Conservation (phyloP, 2,329 filamentous ascomycete genomes). For the Aschersonia sp. region DNA sequence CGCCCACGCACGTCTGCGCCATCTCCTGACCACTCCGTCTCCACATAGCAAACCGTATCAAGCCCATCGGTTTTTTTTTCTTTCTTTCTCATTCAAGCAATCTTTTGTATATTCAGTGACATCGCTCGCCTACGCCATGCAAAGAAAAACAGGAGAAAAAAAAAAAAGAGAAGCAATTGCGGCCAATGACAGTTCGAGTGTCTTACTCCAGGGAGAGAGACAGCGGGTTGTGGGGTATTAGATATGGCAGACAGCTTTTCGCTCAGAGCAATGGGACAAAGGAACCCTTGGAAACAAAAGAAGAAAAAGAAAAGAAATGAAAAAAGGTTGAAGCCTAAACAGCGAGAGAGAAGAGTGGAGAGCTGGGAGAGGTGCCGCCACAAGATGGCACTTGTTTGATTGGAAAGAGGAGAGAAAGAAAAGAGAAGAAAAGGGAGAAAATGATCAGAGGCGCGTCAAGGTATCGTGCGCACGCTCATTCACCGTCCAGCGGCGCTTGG, state of each 20-base stretch:
- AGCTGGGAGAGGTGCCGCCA: no score
- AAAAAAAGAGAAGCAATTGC: neutral
- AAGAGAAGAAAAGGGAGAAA: neutral
- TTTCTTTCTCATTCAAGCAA: no score
- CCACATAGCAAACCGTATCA: no score
- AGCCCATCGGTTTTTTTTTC: no score
- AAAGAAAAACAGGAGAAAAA: neutral
- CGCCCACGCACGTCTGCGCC: no score
- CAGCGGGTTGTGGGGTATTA: neutral
- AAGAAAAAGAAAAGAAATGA: neutral
- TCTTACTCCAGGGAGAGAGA: neutral
- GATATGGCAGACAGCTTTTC: neutral
- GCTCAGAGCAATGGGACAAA: no score
- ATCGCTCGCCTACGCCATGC: conserved; percentile 3
- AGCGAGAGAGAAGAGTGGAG: no score
- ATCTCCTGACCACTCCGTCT: no score
- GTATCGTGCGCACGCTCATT: conserved; percentile 24
- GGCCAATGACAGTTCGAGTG: neutral
- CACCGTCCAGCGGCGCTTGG: conserved; percentile 41
- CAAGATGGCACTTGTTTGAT: no score
- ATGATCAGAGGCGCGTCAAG: neutral
- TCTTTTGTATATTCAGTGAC: no score
- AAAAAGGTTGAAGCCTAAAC: neutral
- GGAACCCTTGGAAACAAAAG: neutral
- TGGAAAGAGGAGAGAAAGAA: neutral